Conservation (phyloP, 257 asterid species). For the Scutellaria barbata region DNA sequence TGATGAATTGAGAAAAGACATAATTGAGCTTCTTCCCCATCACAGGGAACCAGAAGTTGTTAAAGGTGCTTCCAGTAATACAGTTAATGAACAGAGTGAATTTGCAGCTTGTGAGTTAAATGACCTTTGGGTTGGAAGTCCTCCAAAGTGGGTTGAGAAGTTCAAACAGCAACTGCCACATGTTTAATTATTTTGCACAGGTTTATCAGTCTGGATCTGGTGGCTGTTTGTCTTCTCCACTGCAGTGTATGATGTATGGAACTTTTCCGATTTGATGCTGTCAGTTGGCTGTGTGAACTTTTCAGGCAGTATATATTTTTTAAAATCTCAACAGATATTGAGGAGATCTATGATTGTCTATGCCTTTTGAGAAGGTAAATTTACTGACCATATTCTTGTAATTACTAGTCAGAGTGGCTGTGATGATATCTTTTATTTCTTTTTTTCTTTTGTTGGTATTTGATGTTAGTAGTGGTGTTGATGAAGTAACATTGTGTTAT, state of each 20-base stretch:
- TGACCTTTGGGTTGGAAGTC: slow-evolving; percentile 78
- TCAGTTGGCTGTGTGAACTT: slow-evolving; percentile 64
- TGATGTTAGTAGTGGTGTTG: background rate
- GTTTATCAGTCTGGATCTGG: slow-evolving; percentile 49
- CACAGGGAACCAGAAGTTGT: slow-evolving; percentile 55
- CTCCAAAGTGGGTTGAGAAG: slow-evolving; percentile 84
- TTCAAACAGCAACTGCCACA: slow-evolving; percentile 56
- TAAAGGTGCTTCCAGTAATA: slow-evolving; percentile 46
- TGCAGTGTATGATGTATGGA: slow-evolving; percentile 60
- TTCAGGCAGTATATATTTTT: slow-evolving; percentile 70
- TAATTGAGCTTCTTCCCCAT: slow-evolving; percentile 70
- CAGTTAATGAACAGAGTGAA: slow-evolving; percentile 42
- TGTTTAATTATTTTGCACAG: slow-evolving; percentile 55
- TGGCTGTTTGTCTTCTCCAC: slow-evolving; percentile 59
- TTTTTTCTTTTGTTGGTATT: slow-evolving; percentile 18
- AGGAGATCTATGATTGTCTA: slow-evolving; percentile 77
- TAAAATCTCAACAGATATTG: slow-evolving; percentile 74
- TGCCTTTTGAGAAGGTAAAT: slow-evolving; percentile 74
- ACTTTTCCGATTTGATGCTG: slow-evolving; percentile 43
- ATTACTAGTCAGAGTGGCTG: background rate
- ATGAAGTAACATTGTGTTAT: background rate
- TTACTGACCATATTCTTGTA: background rate
- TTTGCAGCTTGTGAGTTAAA: slow-evolving; percentile 36
- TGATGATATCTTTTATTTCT: slow-evolving; percentile 19
- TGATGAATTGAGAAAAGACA: slow-evolving; percentile 77